These are phyloP conservation scores for Pleurotus platypus DNA, from an alignment of 768 basidiomycete species.

Conservation along the genomic window DNA sequence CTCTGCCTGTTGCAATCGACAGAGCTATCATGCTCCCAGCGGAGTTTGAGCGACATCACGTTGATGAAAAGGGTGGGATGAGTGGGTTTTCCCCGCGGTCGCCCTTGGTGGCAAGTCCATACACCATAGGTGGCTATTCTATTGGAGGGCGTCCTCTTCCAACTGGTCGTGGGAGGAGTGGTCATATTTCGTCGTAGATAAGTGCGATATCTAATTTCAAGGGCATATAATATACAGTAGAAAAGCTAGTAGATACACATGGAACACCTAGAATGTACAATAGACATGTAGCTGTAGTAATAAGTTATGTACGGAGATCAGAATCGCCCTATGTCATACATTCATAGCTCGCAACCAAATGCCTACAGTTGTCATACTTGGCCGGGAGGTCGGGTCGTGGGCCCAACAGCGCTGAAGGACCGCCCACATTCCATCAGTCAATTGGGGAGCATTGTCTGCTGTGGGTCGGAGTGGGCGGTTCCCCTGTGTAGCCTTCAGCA, in stretches of 20 bases:
- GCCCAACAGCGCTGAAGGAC: neutral
- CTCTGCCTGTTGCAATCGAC: slow-evolving; percentile 86
- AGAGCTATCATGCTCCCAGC: slow-evolving; percentile 80
- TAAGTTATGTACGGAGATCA: too few species aligned
- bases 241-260: neutral
- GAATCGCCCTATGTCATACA: too few species aligned
- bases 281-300: too few species aligned
- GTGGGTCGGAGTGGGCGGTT: neutral
- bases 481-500: slow-evolving; percentile 1
- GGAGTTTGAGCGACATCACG: slow-evolving; percentile 39
- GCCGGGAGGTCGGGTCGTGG: neutral
- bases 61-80: slow-evolving; percentile 1
- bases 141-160: neutral
- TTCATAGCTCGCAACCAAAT: neutral
- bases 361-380: neutral
- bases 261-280: too few species aligned
- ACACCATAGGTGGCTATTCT: slow-evolving; percentile 2
- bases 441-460: neutral
- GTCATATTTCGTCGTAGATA: slow-evolving; percentile 1
- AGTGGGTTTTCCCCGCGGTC: neutral
- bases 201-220: neutral
- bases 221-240: neutral
- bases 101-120: slow-evolving; percentile 1
- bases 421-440: neutral
- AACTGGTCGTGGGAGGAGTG: neutral